Evolutionary conservation across 768 basidiomycete genomes (phyloP), one percentile per base, ranked within the genome.

Genomic region (Phallus indusiatus): DNA sequence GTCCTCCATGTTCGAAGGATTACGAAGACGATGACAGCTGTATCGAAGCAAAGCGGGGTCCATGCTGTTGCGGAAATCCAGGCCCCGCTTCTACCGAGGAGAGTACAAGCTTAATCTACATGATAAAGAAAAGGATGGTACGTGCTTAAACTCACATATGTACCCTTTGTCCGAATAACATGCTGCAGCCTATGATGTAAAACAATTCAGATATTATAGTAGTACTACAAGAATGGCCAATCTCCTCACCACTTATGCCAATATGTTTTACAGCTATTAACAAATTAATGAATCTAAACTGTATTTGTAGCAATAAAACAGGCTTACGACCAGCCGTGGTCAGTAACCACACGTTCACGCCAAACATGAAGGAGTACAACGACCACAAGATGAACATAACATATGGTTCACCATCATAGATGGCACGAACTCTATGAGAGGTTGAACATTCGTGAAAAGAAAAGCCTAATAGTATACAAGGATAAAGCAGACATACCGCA

Each of bases 41-140:
- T 59, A 35, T 59, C 57, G 35, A 42, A 59, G 9, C 37, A 11
- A 20, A 59, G 36, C 5, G 57, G 57, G 20, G 22, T 21, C 57
- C 57, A 59, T 9, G 57, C 57, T 22, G 57, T 42, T 24, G 48
- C 57, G 36, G 57, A 59, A 16, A 14, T 49, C 57, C 57, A 59
- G 14, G 1, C 35, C 6, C 57, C 57, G n/a, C 57, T 59, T 46
- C n/a, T n/a, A n/a, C n/a, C n/a, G 10, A 16, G 24, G 35, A 42
- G n/a, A 42, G 18, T 4, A n/a, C 8, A 48, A 51, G 42, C 48
- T 6, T 22, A 6, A 34, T 4, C 28, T 35, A 42, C 28, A 7
- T 28, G 9, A 42, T 10, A 11, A 42, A 10, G 4, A n/a, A 11
- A 42, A 5, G 4, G 28, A 12, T 17, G n/a, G 9, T 50, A n/a